Percentiles rank a stretch among this genome's conserved stretches.
Conservation (phyloP, 2,329 filamentous ascomycete species). For the Aureobasidium sp. region DNA sequence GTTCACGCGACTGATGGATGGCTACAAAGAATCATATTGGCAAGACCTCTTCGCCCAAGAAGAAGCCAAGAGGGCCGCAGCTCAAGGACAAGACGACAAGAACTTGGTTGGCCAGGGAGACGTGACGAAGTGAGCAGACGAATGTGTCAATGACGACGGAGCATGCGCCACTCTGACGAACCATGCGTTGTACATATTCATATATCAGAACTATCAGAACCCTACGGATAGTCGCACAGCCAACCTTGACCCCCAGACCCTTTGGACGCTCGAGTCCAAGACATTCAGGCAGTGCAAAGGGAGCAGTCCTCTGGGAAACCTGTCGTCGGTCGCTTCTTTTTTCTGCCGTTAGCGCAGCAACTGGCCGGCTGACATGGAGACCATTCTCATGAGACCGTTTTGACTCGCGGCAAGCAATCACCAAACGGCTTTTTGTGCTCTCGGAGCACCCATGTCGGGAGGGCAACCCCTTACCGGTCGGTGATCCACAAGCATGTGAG, state of each 20-base stretch:
- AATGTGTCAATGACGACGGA: background rate
- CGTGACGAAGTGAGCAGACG: background rate
- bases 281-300: constrained; percentile 1
- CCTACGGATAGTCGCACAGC: constrained; percentile 3
- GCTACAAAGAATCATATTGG: constrained; percentile 37
- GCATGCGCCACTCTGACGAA: background rate
- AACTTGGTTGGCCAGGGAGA: constrained; percentile 9
- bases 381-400: constrained; percentile 14
- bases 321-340: constrained; percentile 11
- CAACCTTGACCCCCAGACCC: constrained; percentile 1
- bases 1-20: constrained; percentile 35
- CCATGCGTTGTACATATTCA: background rate
- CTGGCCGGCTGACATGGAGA: constrained; percentile 12
- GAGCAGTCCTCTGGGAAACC: constrained; percentile 7
- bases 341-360: constrained; percentile 5
- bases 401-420: constrained; percentile 1
- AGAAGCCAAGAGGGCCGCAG: constrained; percentile 18
- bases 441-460: constrained; percentile 7
- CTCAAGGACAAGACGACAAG: constrained; percentile 9
- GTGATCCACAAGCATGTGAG: background rate
- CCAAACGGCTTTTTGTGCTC: constrained; percentile 8
- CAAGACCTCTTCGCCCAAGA: constrained; percentile 31
- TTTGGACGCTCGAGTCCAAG: background rate
- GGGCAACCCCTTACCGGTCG: constrained; percentile 1
- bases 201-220: constrained; percentile 12